Base-by-base conservation (phyloP, 441 rosid species). In the Pelargonium exstipulatum region DNA sequence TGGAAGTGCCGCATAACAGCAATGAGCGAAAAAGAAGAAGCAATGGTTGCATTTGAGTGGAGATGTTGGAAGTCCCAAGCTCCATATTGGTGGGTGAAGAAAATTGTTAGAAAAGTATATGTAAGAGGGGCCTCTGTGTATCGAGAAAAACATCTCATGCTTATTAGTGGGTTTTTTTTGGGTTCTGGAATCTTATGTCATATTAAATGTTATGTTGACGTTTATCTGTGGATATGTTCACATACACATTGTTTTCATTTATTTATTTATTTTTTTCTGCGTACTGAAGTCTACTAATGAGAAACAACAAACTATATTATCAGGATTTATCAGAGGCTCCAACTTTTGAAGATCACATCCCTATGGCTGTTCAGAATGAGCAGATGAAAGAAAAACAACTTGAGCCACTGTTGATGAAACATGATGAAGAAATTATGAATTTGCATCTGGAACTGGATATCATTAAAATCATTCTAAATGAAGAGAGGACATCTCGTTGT, bases 371-470 rank as follows among this genome's bases (percentile, higher is more conserved):
- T 76, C 82, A 71, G 55, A 77, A 67, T 74, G 78, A 73, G 74
- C 49, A 46, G 53, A 32, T 46, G 61, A 74, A 71, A 16, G 76
- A 74, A 72, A 76, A 71, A 62, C 42, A 62, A 62, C 76, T 72
- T 72, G 58, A 73, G 67, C 65, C 72, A 70, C 81, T 80, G 72
- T 65, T 69, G 73, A 80, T 71, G 83, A 82, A 85, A 66, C 74
- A 79, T 64, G 83, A 70, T 1, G 98, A 89, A 80, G 87, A 87
- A 77, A 78, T 88, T 77, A 79, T 91, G 85, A 81, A 87, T 83
- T 81, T 92, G 76, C 98, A 89, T 83, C 84, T 95, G 68, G 99
- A 95, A 84, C 75, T 86, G 76, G 98, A 95, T 79, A 85, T 95
- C 74, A 53, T 87, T 35, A 92, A 89, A 84, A 85, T 85, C 74